phyloP scores from a whole-genome alignment of 495 filamentous ascomycete species.

The Talaromyces ruber region DNA sequence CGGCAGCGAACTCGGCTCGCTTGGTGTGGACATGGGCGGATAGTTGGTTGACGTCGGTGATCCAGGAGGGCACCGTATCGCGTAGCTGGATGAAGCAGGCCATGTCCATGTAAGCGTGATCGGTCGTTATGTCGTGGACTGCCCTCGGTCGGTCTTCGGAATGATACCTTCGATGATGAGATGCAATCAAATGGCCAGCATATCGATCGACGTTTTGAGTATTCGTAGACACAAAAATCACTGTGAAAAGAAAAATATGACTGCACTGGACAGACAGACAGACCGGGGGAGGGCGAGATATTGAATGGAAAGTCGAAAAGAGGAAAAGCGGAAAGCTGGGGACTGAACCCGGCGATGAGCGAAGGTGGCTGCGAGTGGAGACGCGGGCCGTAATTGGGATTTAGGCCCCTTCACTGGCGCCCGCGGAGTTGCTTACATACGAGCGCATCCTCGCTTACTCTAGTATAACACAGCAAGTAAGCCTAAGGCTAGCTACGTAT shows the following conservation, averaged over 20 bases:
- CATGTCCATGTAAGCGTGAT: not conserved
- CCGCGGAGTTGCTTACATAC: no score
- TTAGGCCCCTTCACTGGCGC: not conserved
- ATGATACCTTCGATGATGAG: not conserved
- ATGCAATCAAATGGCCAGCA: not conserved
- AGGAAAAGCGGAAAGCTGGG: not conserved
- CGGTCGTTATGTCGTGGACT: not conserved
- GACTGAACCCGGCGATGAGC: not conserved
- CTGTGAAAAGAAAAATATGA: no score
- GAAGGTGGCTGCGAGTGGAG: not conserved
- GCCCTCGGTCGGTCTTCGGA: not conserved
- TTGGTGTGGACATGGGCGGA: slow-evolving; percentile 5
- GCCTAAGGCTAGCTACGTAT: no score
- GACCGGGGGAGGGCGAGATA: not conserved
- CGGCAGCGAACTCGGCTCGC: slow-evolving; percentile 6
- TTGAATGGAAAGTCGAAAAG: not conserved
- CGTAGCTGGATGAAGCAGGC: slow-evolving; percentile 4
- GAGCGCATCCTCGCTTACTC: no score
- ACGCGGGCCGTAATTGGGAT: not conserved
- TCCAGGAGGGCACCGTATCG: slow-evolving; percentile 5
- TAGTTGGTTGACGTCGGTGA: slow-evolving; percentile 1
- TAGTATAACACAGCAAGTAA: no score
- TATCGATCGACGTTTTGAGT: not conserved
- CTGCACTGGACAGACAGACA: no score
- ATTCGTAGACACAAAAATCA: not conserved